Evolutionary conservation across 306 rosid genomes (phyloP).

Genomic region (Clitoria ternatea): DNA sequence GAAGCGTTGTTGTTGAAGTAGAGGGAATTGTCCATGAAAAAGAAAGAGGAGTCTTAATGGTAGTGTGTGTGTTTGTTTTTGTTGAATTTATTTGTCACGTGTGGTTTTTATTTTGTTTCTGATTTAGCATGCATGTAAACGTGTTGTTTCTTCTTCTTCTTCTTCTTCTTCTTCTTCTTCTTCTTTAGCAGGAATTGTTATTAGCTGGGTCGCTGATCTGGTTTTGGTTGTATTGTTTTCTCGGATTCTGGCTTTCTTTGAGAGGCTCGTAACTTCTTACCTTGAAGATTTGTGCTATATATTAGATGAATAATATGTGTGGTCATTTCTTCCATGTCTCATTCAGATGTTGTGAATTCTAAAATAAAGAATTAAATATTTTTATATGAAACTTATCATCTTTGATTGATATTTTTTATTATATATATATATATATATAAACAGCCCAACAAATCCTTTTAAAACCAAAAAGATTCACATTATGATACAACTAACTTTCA

Average conservation of each 20-base stretch:
- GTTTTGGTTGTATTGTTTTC: not conserved
- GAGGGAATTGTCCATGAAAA: not conserved
- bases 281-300: not conserved
- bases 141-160: too few species aligned
- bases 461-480: too few species aligned
- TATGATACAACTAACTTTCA: too few species aligned
- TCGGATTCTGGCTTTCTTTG: not conserved
- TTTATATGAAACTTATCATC: too few species aligned
- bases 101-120: slow-evolving; percentile 6
- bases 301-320: slow-evolving; percentile 9
- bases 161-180: not conserved
- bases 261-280: not conserved
- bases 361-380: too few species aligned
- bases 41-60: too few species aligned
- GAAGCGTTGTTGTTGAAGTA: too few species aligned
- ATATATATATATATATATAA: too few species aligned
- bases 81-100: not conserved
- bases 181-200: not conserved
- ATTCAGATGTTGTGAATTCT: too few species aligned
- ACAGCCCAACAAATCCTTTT: too few species aligned
- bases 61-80: not conserved
- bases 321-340: not conserved
- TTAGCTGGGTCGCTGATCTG: not conserved
- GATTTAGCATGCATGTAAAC: slow-evolving; percentile 14
- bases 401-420: too few species aligned